Base-by-base conservation (phyloP, 495 filamentous ascomycete genomes). In the Penicillium roqueforti region DNA sequence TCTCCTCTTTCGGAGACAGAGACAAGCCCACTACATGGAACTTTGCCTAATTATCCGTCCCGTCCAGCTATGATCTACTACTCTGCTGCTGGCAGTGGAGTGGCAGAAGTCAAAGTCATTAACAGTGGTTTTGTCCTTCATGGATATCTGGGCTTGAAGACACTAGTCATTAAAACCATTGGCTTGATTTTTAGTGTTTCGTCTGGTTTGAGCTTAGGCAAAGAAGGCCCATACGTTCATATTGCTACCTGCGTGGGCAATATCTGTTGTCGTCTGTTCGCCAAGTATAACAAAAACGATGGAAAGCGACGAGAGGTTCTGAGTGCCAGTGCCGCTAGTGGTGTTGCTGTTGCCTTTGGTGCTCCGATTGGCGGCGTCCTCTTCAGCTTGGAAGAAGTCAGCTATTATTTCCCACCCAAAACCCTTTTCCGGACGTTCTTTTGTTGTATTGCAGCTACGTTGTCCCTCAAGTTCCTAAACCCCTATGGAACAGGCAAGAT, bases 401-500 rank as follows among this genome's bases (percentile, higher is more conserved):
- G 80, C 68, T 98, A 98, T 68, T 98, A 96, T 67, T 97, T 97
- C 69, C 93, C 92, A 4, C 88, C 93, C n/a, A 97, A 98, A 72
- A 97, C 92, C 3, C 82, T 98, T 3, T 98, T 98, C 74, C 80
- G 93, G 36, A 98, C 93, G 1, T 97, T 98, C 76, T 98, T 97
- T 72, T 96, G 91, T 70, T 98, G 92, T 70, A 97, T 97, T 61
- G 88, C 82, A 2, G 91, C 93, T 20, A 87, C 93, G 0, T 67
- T 98, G 23, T 90, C 92, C 4, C 75, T 97, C 51, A 96, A 96
- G 62, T 96, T 96, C 63, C 77, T 97, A 47, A 92, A 98, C 53
- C 93, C 93, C 0, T 98, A 98, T 65, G 92, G 92, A 18, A 98
- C 91, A 0, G 83, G 89, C 49, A 97, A 98, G 68, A 92, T 98